phyloP scores from a whole-genome alignment of 2,329 filamentous ascomycete genomes.

The Sporothrix variecibatus region DNA sequence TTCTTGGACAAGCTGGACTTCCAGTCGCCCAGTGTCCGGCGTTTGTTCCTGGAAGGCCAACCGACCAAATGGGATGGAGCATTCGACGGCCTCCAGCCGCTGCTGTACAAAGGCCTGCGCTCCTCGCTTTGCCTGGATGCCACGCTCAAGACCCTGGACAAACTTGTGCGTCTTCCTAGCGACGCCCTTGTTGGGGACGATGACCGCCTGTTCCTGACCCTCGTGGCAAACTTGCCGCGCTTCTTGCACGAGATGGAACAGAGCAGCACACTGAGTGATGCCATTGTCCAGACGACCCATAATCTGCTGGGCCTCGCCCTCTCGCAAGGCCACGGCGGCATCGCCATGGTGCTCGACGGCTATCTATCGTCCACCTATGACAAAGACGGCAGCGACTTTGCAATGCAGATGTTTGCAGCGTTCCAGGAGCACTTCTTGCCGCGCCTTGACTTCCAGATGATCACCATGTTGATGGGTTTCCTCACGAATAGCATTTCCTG shows the following conservation, averaged over 20 bases:
- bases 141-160: slow-evolving; percentile 76
- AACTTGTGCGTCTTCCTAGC: slow-evolving; percentile 74
- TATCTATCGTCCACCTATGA: slow-evolving; percentile 70
- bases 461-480: slow-evolving; percentile 88
- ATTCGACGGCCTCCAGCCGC: slow-evolving; percentile 82
- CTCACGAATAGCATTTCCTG: slow-evolving; percentile 85
- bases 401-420: slow-evolving; percentile 71
- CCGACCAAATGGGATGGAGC: slow-evolving; percentile 85
- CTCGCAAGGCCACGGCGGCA: slow-evolving; percentile 64
- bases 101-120: slow-evolving; percentile 89
- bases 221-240: slow-evolving; percentile 89
- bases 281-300: slow-evolving; percentile 64
- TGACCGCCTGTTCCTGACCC: slow-evolving; percentile 76
- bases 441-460: slow-evolving; percentile 75
- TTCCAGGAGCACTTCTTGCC: slow-evolving; percentile 78
- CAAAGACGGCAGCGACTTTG: slow-evolving; percentile 68
- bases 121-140: slow-evolving; percentile 80
- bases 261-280: slow-evolving; percentile 49
- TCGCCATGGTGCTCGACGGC: slow-evolving; percentile 69
- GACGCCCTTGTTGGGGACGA: slow-evolving; percentile 81
- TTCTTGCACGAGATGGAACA: slow-evolving; percentile 80
- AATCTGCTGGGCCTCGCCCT: slow-evolving; percentile 73
- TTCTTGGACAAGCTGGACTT: slow-evolving; percentile 84
- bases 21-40: slow-evolving; percentile 66
- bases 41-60: slow-evolving; percentile 72